These are phyloP conservation scores for Ophiostoma himal-ulmi DNA, from an alignment of 2,329 filamentous ascomycete genomes.

Conservation along the genomic window DNA sequence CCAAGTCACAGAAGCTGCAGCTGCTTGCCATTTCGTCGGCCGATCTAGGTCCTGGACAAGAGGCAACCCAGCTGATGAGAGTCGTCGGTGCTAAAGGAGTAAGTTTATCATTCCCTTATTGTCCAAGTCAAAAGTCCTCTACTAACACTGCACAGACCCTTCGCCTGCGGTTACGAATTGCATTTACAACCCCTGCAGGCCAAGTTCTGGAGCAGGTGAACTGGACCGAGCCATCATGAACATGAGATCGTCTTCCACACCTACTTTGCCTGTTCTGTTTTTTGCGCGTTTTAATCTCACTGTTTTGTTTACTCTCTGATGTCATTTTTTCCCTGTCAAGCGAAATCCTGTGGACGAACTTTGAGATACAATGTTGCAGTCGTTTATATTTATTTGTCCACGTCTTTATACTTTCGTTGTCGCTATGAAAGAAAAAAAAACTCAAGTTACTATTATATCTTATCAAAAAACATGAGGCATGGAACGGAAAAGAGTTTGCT, in stretches of 20 bases:
- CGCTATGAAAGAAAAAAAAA: background rate
- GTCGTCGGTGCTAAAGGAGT: constrained; percentile 81
- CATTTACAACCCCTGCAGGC: constrained; percentile 65
- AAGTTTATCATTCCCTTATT: constrained; percentile 44
- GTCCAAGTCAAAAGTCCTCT: background rate
- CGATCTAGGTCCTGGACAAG: constrained; percentile 68
- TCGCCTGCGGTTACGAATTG: constrained; percentile 77
- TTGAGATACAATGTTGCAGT: constrained; percentile 1
- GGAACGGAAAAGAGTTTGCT: background rate
- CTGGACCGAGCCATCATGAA: constrained; percentile 71
- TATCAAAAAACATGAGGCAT: background rate
- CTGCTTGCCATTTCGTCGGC: constrained; percentile 80
- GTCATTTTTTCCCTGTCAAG: constrained; percentile 11
- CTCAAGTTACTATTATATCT: background rate
- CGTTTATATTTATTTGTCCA: background rate
- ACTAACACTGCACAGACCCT: constrained; percentile 56
- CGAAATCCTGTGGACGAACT: constrained; percentile 10
- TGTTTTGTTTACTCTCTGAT: background rate
- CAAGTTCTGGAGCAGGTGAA: constrained; percentile 88
- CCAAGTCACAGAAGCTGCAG: constrained; percentile 92
- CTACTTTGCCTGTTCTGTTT: too few species aligned
- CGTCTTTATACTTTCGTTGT: background rate
- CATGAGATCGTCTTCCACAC: background rate
- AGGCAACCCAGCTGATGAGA: constrained; percentile 87
- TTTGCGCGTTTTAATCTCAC: background rate